phyloP scores from a whole-genome alignment of 345 rosid genomes.

The Salix purpurea region DNA sequence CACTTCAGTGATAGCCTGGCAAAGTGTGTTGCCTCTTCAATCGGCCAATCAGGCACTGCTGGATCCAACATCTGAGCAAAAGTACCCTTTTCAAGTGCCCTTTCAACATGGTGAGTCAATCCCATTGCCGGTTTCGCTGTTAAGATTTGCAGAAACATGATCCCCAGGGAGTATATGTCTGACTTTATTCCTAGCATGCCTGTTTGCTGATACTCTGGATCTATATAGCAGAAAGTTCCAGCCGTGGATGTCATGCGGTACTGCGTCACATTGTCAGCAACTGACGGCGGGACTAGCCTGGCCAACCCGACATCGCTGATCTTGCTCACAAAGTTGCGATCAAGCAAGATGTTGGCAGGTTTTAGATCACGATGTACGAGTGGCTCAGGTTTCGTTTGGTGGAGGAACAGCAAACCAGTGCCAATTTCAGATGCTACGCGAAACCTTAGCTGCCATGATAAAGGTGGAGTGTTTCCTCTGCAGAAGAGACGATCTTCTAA shows the following conservation, averaged over 20 bases:
- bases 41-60: conserved; percentile 62
- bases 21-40: conserved; percentile 61
- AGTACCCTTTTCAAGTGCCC: conserved; percentile 57
- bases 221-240: conserved; percentile 89
- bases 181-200: conserved; percentile 86
- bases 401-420: conserved; percentile 69
- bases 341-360: conserved; percentile 79
- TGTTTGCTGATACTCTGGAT: conserved; percentile 91
- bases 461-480: conserved; percentile 52
- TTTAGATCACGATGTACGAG: conserved; percentile 85
- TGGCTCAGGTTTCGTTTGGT: conserved; percentile 89
- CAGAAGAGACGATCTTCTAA: conserved; percentile 74
- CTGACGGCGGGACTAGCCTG: conserved; percentile 79
- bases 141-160: conserved; percentile 66
- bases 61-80: conserved; percentile 62
- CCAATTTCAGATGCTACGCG: conserved; percentile 79
- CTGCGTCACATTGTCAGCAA: conserved; percentile 72
- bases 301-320: conserved; percentile 87
- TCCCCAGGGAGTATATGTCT: conserved; percentile 75
- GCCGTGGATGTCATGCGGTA: conserved; percentile 85
- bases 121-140: conserved; percentile 82
- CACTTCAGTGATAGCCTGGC: conserved; percentile 64
- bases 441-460: conserved; percentile 84
- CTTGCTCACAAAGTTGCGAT: conserved; percentile 83
- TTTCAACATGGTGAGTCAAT: conserved; percentile 58